phyloP scores from a whole-genome alignment of 148 eudicot genomes.

The Camellia sinensis region DNA sequence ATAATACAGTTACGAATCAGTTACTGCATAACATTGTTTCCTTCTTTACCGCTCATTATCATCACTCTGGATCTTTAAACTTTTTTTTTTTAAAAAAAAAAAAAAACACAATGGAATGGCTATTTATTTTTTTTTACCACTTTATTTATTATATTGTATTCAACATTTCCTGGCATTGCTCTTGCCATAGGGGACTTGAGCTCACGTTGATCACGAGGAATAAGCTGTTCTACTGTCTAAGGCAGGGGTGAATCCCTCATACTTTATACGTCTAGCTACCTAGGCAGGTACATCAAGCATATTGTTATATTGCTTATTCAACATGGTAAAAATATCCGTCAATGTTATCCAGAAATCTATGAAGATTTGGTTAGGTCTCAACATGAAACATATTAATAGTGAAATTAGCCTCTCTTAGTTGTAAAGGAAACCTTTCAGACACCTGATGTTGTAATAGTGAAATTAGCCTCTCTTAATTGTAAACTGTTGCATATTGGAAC shows the following conservation, averaged over 20 bases:
- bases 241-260: not conserved
- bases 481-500: conserved; percentile 1
- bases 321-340: not conserved
- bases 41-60: no score
- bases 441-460: not conserved
- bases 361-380: no score
- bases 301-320: not conserved
- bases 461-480: not conserved
- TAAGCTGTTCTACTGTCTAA: not conserved
- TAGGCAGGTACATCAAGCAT: not conserved
- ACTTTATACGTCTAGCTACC: not conserved
- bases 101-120: no score
- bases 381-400: not conserved
- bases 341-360: not conserved
- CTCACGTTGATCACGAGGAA: not conserved
- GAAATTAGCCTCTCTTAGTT: not conserved
- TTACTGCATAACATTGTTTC: no score
- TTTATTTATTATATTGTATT: no score
- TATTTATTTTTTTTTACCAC: no score
- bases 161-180: no score
- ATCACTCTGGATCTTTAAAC: no score
- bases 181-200: no score
- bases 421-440: not conserved
- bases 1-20: no score
- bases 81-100: no score